phyloP scores from a whole-genome alignment of 1,139 yeast species.

The Hyphopichia khmerensis region DNA sequence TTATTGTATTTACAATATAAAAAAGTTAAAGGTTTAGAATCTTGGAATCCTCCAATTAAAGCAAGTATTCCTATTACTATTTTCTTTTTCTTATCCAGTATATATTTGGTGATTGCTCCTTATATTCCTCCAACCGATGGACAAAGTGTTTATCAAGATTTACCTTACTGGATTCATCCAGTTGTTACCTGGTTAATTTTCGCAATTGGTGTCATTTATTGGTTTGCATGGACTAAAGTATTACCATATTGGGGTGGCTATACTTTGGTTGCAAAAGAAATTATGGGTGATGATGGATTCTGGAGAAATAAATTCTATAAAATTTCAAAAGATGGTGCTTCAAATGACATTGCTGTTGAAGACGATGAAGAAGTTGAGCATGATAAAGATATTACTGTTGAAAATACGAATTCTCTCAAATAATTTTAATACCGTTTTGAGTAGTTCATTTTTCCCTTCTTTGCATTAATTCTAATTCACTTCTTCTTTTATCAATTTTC shows the following conservation, averaged over 20 bases:
- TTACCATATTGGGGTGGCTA: conserved; percentile 63
- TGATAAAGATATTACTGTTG: neutral
- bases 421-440: neutral
- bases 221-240: conserved; percentile 64
- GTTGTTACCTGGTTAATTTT: conserved; percentile 83
- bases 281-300: conserved; percentile 71
- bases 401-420: neutral
- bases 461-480: neutral
- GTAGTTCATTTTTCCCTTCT: neutral
- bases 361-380: conserved; percentile 4
- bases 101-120: conserved; percentile 76
- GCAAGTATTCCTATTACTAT: conserved; percentile 63
- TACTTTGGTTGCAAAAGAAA: conserved; percentile 54
- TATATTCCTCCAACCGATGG: conserved; percentile 72
- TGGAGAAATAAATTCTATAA: conserved; percentile 65
- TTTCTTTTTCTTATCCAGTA: conserved; percentile 67
- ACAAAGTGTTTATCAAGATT: conserved; percentile 60
- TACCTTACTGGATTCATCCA: conserved; percentile 81
- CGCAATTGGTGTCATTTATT: conserved; percentile 67
- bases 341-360: conserved; percentile 12
- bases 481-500: neutral
- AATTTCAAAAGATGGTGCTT: conserved; percentile 24
- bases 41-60: conserved; percentile 76
- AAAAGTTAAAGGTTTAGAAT: conserved; percentile 47
- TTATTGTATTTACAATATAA: conserved; percentile 45